Conservation (phyloP, 768 basidiomycete species). For the Leucocoprinus birnbaumii region DNA sequence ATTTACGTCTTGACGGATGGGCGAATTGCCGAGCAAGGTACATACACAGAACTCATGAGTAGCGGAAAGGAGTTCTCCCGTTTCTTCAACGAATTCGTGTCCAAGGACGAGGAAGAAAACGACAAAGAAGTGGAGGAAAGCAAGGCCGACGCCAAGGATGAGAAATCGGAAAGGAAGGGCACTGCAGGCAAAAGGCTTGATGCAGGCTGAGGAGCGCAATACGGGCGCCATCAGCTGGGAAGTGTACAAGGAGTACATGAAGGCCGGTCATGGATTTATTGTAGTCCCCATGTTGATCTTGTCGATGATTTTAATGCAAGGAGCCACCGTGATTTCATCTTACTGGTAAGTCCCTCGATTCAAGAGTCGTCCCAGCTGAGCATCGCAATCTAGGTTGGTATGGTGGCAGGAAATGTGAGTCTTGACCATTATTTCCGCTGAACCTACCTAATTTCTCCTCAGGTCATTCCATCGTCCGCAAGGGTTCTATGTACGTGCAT, state of each 20-base stretch:
- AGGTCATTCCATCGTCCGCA: slow-evolving; percentile 55
- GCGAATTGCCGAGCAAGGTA: slow-evolving; percentile 74
- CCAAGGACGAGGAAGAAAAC: slow-evolving; percentile 52
- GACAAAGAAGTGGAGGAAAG: background rate
- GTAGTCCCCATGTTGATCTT: slow-evolving; percentile 65
- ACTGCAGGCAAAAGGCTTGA: slow-evolving; percentile 51
- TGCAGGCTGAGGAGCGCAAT: slow-evolving; percentile 84
- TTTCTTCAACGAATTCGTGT: slow-evolving; percentile 76
- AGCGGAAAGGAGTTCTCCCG: slow-evolving; percentile 65
- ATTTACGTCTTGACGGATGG: slow-evolving; percentile 81
- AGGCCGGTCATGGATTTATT: slow-evolving; percentile 64
- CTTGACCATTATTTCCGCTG: background rate
- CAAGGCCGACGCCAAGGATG: slow-evolving; percentile 14
- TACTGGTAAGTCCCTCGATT: slow-evolving; percentile 54
- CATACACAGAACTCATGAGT: slow-evolving; percentile 68
- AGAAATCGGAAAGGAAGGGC: slow-evolving; percentile 35
- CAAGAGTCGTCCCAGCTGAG: background rate
- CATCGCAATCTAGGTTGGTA: slow-evolving; percentile 50
- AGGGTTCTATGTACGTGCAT: slow-evolving; percentile 65
- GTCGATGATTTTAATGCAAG: slow-evolving; percentile 66
- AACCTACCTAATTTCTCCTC: slow-evolving; percentile 13
- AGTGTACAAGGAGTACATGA: slow-evolving; percentile 61
- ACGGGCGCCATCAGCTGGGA: slow-evolving; percentile 61
- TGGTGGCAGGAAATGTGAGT: slow-evolving; percentile 77
- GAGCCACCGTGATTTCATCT: slow-evolving; percentile 63